Evolutionary conservation across 2,329 filamentous ascomycete species (phyloP).

Genomic region (Ophiosphaerella korrae): DNA sequence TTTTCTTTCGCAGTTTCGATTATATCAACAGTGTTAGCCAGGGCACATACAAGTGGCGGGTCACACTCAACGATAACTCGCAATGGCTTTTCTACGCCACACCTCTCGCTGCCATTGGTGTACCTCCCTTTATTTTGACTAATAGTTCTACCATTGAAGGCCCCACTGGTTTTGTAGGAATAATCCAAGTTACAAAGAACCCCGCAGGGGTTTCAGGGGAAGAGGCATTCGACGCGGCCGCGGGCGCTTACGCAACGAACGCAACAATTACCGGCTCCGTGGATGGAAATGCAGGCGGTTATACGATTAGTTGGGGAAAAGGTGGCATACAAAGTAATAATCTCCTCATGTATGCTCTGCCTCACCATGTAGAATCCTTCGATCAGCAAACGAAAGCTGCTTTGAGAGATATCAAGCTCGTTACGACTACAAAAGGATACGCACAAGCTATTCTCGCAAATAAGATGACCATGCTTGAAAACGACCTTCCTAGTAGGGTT

Average conservation of each 20-base stretch:
- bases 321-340: slow-evolving; percentile 62
- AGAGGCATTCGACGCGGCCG: slow-evolving; percentile 76
- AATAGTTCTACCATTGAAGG: slow-evolving; percentile 71
- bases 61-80: slow-evolving; percentile 57
- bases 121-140: slow-evolving; percentile 71
- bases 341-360: slow-evolving; percentile 86
- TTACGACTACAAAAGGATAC: slow-evolving; percentile 86
- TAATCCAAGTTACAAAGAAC: slow-evolving; percentile 84
- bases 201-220: slow-evolving; percentile 59
- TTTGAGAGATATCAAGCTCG: slow-evolving; percentile 63
- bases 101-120: slow-evolving; percentile 57
- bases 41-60: slow-evolving; percentile 44
- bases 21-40: slow-evolving; percentile 29
- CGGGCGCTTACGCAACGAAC: slow-evolving; percentile 74
- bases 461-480: slow-evolving; percentile 72
- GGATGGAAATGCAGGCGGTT: slow-evolving; percentile 62
- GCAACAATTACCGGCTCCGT: slow-evolving; percentile 58
- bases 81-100: slow-evolving; percentile 82
- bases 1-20: slow-evolving; percentile 74
- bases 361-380: slow-evolving; percentile 84
- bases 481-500: slow-evolving; percentile 70
- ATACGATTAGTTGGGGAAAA: slow-evolving; percentile 74
- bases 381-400: slow-evolving; percentile 60
- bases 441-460: slow-evolving; percentile 66
- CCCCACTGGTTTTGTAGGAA: slow-evolving; percentile 71